Evolutionary conservation across 1,284 basidiomycete species (phyloP), one percentile per base, ranked within the genome.

Genomic region (Somion occarium): DNA sequence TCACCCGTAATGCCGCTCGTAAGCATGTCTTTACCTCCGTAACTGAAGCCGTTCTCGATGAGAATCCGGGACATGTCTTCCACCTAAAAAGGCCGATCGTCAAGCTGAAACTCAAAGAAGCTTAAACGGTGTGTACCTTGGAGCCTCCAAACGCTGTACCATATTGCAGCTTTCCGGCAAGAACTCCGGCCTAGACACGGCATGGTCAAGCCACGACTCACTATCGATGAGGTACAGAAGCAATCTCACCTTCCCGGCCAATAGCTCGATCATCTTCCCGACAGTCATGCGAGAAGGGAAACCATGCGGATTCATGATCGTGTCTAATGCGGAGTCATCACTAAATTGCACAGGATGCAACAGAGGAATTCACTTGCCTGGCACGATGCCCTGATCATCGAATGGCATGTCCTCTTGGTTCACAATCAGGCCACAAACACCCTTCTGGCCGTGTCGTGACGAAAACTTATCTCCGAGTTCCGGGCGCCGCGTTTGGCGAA

Each of bases 201-300:
- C 44, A 25, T 12, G 37, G 25, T 51, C 38, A 18, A 47, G 44
- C 44, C 50, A 27, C 47, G 52, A 25, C 22, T 30, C 51, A 20
- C 9, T 27, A 43, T 20, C n/a, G 15, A 30, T 19, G 15, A 27
- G 46, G 34, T 27, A 46, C 51, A 45, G 48, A 25, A 52, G 42
- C 49, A 54, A 49, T 59, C 67, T 51, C 53, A 88, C 88, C 79
- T 98, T 98, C 49, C 97, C 96, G n/a, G 93, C 90, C 19, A 99
- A 74, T 22, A 98, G 76, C 70, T 99, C 97, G 53, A 99, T 97
- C 97, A 99, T 99, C 74, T 99, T 99, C 44, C 97, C 97, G 38
- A 99, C 97, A 27, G 97, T 98, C 96, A 99, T 99, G 50, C 97
- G 93, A 51, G 93, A 97, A 1, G 97, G 97, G 79, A 99, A 99